Percentiles rank a stretch among this genome's conserved stretches.
Evolutionary conservation across 768 basidiomycete species (phyloP).

Genomic region (Bullera alba): DNA sequence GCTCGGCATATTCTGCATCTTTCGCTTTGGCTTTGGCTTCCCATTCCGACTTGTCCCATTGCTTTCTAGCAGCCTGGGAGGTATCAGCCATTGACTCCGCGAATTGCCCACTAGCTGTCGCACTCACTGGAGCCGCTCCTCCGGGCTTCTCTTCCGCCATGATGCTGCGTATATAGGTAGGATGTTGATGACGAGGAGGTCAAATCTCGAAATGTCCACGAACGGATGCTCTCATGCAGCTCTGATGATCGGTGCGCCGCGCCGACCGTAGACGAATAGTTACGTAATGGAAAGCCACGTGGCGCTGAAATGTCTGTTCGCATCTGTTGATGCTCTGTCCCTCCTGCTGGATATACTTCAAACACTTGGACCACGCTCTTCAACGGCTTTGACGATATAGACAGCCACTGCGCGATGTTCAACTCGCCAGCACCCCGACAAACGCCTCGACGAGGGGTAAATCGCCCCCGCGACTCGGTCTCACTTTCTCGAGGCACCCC

Average conservation of each 20-base stretch:
- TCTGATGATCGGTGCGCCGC: no score
- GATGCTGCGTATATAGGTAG: conserved; percentile 1
- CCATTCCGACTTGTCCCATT: conserved; percentile 81
- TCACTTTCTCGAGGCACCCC: conserved; percentile 17
- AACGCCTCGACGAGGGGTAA: conserved; percentile 17
- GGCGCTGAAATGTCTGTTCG: no score
- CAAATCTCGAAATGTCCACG: no score
- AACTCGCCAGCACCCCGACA: conserved; percentile 27
- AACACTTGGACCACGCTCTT: not conserved
- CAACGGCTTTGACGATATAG: not conserved
- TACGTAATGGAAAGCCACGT: no score
- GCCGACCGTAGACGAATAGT: no score
- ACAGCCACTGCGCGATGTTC: conserved; percentile 13
- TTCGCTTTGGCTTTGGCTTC: conserved; percentile 44
- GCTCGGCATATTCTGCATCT: conserved; percentile 62
- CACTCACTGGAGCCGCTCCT: no score
- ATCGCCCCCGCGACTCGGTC: conserved; percentile 2
- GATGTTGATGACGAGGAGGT: no score
- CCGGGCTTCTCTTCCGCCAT: no score
- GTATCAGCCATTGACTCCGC: not conserved
- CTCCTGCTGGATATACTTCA: not conserved
- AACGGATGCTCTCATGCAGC: no score
- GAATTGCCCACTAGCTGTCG: no score
- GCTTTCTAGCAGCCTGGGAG: conserved; percentile 53
- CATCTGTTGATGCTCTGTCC: not conserved